Evolutionary conservation across 768 basidiomycete species (phyloP), one percentile per base, ranked within the genome.

Genomic region (Boletellus ananiceps): DNA sequence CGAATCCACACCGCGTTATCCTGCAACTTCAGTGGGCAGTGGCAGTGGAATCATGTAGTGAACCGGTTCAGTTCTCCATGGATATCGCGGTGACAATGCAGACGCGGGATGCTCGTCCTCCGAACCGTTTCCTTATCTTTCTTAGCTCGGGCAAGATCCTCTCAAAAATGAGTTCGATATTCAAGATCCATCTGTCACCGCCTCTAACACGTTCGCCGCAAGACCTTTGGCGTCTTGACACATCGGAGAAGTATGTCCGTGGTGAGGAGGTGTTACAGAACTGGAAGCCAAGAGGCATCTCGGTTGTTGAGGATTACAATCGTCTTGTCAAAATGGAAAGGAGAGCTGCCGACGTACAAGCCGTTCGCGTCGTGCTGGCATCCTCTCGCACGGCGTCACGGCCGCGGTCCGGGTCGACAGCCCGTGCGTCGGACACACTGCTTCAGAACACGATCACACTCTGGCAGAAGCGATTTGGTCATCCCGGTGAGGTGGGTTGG

Each of bases 211-310:
- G 91, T 38, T 93, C 88, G 1, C 80, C 91, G 2, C 83, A 83
- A 63, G 93, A 97, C 55, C 74, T 99, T 13, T 97, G 95, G 96
- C 75, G 93, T 35, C 74, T 98, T 44, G 93, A 99, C 70, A 97
- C 95, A 1, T 84, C 89, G 25, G 88, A 90, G 69, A 94, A 93
- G 65, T 97, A 94, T 68, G 93, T 99, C 0, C 79, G 85, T 39
- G 95, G 95, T 8, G 94, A 98, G 65, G 94, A 97, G 59, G 68
- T 75, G 4, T 75, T 98, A 25, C 83, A 78, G 6, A 67, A 75
- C 16, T 98, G 95, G 94, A 87, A 83, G 57, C 84, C 94, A 38
- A 79, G 94, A 39, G 91, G 94, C 8, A 78, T 97, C 23, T 85
- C 86, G 1, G 83, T 93, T 9, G 86, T 99, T 23, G 84, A 95